Base-by-base conservation (phyloP, 306 rosid genomes). In the Inga leiocalycina region DNA sequence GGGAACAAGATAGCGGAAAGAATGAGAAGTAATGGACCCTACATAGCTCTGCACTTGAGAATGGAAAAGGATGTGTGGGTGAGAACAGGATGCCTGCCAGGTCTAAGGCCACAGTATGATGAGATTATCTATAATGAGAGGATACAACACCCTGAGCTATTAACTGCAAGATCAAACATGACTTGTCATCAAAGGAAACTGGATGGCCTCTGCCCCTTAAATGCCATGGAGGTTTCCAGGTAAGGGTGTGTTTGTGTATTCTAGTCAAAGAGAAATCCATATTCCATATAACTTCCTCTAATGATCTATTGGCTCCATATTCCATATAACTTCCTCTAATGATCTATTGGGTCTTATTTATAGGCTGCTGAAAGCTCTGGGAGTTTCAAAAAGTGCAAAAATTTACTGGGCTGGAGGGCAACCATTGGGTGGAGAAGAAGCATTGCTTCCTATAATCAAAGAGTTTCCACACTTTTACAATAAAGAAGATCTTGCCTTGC, bases 51-150 rank as follows among this genome's bases (percentile, higher is more conserved):
- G 76, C 99, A 96, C 87, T 83, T 96, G 27, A 79, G 99, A 80
- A 96, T 96, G 98, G 99, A 96, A 86, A 96, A 91, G 87, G 99
- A 96, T 34, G 99, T 96, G 2, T 96, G 99, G 99, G 98, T 96
- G 67, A 96, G 99, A 86, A 96, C 99, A 4, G 99, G 99, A 71
- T 96, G 98, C 85, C 86, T 96, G 79, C 99, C 99, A 17, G 98
- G 98, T 80, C 75, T 96, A 81, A 91, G 89, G 85, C 88, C 59
- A 0, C 90, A 91, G 74, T 90, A 82, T 45, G 97, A 96, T 75
- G 98, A 96, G 81, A 90, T 93, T 67, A 84, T 93, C 52, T 89
- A 81, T 78, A 85, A 77, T 11, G 99, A 93, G 88, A 86, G 99
- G 85, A 83, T 77, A 69, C 83, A 37, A 17, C 84, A 92, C 11